Base-by-base conservation (phyloP, 176 grass and related monocot species). In the Oropetium thomaeum region DNA sequence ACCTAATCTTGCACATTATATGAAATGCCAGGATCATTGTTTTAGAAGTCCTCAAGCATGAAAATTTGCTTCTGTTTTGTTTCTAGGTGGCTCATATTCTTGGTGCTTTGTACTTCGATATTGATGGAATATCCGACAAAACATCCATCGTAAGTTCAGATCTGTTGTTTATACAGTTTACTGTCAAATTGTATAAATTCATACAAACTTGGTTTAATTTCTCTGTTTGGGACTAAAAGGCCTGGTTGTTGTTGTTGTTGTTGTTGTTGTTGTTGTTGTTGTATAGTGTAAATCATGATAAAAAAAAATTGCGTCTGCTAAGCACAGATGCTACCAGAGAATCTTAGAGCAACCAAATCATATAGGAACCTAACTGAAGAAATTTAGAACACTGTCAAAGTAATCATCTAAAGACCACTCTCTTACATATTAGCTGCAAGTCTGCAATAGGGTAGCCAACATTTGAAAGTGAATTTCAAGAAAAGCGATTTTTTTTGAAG, bases 71-170 rank as follows among this genome's bases (percentile, higher is more conserved):
- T 73, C 9, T 32, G 35, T 73, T 8, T 81, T 72, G 58, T 83
- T 73, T 62, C 55, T 69, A 99, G 91, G 92, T 99, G 79, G 91
- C 96, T 39, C 96, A 99, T 88, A 99, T 99, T 79, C 91, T 84
- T 66, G 87, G 91, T 58, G 84, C 91, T 4, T 82, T 99, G 79
- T 99, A 95, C 83, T 99, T 99, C 62, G 91, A 95, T 82, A 89
- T 99, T 67, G 96, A 99, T 58, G 96, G 89, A 45, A 95, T 99
- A 82, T 99, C 91, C 33, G 91, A 99, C 65, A 85, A 76, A 84
- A 77, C 79, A 73, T 92, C 96, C 3, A 83, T 51, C 76, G 96
- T 99, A 83, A 90, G 91, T 84, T 78, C 25, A 57, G 5, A n/a
- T 67, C 30, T 41, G 8, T 23, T 42, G 3, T 48, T 73, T 72